phyloP scores from a whole-genome alignment of 768 basidiomycete genomes.

The Strobilomyces echinocephalus region DNA sequence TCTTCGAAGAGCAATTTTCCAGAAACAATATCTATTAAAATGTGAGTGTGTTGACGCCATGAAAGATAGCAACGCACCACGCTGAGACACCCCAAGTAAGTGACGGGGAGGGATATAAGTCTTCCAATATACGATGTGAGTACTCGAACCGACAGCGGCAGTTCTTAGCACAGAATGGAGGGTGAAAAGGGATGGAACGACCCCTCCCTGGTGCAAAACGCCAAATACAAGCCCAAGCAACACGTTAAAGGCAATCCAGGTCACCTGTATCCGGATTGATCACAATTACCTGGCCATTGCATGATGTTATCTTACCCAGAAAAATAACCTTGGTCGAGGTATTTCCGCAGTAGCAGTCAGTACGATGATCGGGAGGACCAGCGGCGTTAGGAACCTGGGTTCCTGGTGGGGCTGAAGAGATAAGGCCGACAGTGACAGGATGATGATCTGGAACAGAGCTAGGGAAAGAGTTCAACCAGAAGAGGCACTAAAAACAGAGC shows the following conservation, averaged over 20 bases:
- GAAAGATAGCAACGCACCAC: conserved; percentile 14
- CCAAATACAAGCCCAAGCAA: conserved; percentile 33
- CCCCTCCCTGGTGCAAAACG: conserved; percentile 37
- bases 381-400: conserved; percentile 35
- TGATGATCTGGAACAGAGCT: conserved; percentile 30
- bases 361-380: conserved; percentile 32
- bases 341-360: conserved; percentile 25
- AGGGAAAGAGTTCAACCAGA: neutral
- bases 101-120: conserved; percentile 39
- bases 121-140: conserved; percentile 36
- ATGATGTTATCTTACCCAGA: conserved; percentile 28
- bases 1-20: conserved; percentile 25
- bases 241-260: conserved; percentile 29
- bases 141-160: neutral
- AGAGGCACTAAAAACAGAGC: neutral
- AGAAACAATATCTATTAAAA: conserved; percentile 20
- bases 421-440: conserved; percentile 27
- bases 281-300: neutral
- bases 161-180: conserved; percentile 25
- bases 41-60: neutral
- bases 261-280: conserved; percentile 14
- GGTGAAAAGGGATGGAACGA: conserved; percentile 36
- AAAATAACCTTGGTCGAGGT: conserved; percentile 25
- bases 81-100: conserved; percentile 26
- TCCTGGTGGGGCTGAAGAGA: conserved; percentile 38